These are phyloP conservation scores for Prunus yedoensis DNA, from an alignment of 331 rosid species.

Conservation along the genomic window DNA sequence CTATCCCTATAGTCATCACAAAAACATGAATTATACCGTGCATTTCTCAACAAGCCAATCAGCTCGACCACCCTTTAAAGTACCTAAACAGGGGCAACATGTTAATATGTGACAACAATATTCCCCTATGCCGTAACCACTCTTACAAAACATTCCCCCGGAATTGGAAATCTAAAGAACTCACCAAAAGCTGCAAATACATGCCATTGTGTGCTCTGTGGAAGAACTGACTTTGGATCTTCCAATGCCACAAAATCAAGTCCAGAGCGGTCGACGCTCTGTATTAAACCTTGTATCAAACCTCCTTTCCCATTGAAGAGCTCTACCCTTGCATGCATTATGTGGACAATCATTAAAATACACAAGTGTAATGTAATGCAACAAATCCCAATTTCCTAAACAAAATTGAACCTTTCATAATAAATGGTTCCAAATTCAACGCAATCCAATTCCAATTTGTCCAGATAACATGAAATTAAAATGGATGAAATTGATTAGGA, in stretches of 20 bases:
- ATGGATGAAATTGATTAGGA: too few species aligned
- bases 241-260: conserved; percentile 71
- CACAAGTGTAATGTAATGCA: neutral
- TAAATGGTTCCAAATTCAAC: neutral
- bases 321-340: conserved; percentile 73
- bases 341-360: conserved; percentile 16
- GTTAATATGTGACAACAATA: too few species aligned
- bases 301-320: conserved; percentile 92
- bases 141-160: too few species aligned
- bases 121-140: too few species aligned
- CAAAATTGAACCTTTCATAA: neutral
- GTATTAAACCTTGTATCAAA: conserved; percentile 70
- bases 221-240: conserved; percentile 58
- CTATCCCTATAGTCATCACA: too few species aligned
- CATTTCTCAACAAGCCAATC: too few species aligned
- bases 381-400: neutral
- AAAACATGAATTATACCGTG: too few species aligned
- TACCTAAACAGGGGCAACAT: too few species aligned
- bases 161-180: neutral
- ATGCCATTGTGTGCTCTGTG: conserved; percentile 19
- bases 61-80: too few species aligned
- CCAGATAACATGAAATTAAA: neutral
- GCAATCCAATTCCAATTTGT: neutral
- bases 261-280: conserved; percentile 51
- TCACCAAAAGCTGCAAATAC: neutral